Base-by-base conservation (phyloP, 78 protist genomes). In the Dictyostelium firmibasis region DNA sequence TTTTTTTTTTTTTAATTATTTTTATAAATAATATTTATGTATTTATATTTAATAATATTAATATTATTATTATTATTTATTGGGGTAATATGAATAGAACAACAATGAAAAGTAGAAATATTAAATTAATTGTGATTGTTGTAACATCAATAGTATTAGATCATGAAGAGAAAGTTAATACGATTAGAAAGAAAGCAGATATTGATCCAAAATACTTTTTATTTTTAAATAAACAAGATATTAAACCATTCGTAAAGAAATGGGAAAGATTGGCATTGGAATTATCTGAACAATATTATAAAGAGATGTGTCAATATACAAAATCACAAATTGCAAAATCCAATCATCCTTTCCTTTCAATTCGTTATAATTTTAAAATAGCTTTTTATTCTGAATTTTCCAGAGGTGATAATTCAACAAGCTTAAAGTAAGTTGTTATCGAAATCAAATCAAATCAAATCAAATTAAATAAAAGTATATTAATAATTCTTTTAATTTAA, bases 331-430 rank as follows among this genome's bases (percentile, higher is more conserved):
- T 89, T 23, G 23, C 94, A 25, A 89, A 81, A 69, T 62, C 86
- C 18, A 89, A 60, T 35, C 94, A 89, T 89, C 78, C 94, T 38
- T 89, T 81, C 75, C 38, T 89, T 6, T 7, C 75, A 11, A 78
- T 93, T 82, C 62, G 96, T 25, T 93, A 93, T 72, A 91, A 93
- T 29, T 93, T 93, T 23, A 93, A 93, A 84, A 93, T 93, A 25
- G 96, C 92, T 53, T 93, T 50, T 57, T 83, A 86, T 44, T 81
- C 92, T 6, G 96, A 93, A 78, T 57, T 57, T 57, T 85, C 78
- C 44, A 74, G 96, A 41, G 35, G 16, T 38, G 96, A 93, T 57
- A 72, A 53, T n/a, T 35, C 83, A 27, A 62, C 96, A 35, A 23
- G 87, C 36, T 78, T 85, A 57, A 93, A 93, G 64, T 85, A 77